Evolutionary conservation across 1,139 yeast species (phyloP).

Genomic region (Geotrichum bryndzae): DNA sequence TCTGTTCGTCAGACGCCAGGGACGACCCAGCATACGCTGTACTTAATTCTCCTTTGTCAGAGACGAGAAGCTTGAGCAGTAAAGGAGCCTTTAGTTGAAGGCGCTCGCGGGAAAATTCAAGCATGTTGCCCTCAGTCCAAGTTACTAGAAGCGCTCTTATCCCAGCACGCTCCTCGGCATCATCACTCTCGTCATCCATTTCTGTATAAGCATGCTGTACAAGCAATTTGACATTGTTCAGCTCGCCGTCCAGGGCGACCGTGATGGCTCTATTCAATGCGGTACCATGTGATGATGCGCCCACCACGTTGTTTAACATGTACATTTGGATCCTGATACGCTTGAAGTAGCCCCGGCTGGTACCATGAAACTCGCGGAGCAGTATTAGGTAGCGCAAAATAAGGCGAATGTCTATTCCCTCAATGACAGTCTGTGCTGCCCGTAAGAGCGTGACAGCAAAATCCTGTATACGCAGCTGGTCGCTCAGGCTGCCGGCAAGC

Average conservation of each 20-base stretch:
- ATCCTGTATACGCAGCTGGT: constrained; percentile 2
- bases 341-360: constrained; percentile 14
- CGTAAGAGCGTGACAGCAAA: constrained; percentile 1
- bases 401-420: background rate
- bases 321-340: constrained; percentile 12
- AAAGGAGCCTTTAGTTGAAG: background rate
- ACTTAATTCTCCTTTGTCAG: background rate
- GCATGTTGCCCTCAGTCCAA: background rate
- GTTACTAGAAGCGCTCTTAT: background rate
- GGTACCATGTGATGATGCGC: background rate
- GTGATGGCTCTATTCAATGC: background rate
- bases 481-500: constrained; percentile 3
- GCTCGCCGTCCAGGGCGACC: constrained; percentile 1
- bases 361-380: constrained; percentile 10
- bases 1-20: background rate
- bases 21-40: background rate
- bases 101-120: background rate
- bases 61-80: background rate
- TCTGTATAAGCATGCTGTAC: constrained; percentile 1
- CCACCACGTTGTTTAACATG: constrained; percentile 7
- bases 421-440: background rate
- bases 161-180: background rate
- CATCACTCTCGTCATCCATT: background rate
- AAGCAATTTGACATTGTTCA: background rate
- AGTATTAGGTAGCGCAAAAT: constrained; percentile 11